A percentile compares a stretch with the other conserved stretches of the same genome.
Conservation (phyloP, 225 moss, liverwort and hornwort species). For the Anthoceros angustus region DNA sequence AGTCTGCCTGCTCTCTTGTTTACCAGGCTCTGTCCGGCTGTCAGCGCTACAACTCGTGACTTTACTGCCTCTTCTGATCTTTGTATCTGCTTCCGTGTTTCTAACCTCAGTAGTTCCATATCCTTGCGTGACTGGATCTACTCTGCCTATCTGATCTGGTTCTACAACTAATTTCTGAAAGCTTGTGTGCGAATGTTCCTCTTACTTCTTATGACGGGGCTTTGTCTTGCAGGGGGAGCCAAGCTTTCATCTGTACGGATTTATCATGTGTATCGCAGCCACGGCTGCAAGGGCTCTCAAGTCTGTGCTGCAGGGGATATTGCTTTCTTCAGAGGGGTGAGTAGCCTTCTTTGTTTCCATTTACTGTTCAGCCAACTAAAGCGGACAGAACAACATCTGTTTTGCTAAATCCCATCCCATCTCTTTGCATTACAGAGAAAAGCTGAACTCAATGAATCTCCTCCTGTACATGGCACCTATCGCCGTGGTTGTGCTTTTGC, state of each 20-base stretch:
- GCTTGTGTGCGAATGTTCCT: background rate
- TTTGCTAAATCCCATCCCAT: too few relatives aligned
- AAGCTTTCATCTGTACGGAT: constrained; percentile 83
- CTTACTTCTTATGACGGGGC: background rate
- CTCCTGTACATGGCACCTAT: constrained; percentile 95
- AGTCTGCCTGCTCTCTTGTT: constrained; percentile 3
- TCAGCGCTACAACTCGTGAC: background rate
- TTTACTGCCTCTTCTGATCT: background rate
- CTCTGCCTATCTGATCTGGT: too few relatives aligned
- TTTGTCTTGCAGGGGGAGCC: constrained; percentile 45
- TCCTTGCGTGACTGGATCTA: too few relatives aligned
- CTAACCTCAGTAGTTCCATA: too few relatives aligned
- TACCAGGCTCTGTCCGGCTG: background rate
- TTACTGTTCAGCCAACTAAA: too few relatives aligned
- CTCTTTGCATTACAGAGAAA: constrained; percentile 31
- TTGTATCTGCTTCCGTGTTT: too few relatives aligned
- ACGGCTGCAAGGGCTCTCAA: constrained; percentile 90
- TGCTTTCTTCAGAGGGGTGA: constrained; percentile 70
- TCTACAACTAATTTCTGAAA: too few relatives aligned
- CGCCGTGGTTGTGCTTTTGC: constrained; percentile 74
- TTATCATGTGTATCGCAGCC: constrained; percentile 75
- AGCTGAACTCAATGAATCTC: constrained; percentile 98
- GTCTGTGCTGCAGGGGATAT: constrained; percentile 83
- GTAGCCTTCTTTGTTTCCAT: background rate
- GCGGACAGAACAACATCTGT: too few relatives aligned